Conservation (phyloP, 2,329 filamentous ascomycete genomes). For the Colletotrichum incanum region DNA sequence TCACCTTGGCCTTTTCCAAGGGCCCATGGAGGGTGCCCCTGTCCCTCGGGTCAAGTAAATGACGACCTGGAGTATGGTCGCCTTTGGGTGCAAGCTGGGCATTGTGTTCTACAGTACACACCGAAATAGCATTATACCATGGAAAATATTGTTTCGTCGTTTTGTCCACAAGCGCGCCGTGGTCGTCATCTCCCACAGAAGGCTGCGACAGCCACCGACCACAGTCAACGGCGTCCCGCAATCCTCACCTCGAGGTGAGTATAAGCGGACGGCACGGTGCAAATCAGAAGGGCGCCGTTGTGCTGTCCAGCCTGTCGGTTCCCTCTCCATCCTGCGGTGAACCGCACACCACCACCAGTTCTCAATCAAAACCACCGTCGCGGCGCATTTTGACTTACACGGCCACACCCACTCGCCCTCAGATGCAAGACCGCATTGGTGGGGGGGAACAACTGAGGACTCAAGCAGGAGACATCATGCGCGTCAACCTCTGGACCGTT, state of each 20-base stretch:
- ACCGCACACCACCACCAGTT: constrained; percentile 7
- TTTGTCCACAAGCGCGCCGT: constrained; percentile 6
- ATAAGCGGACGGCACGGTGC: neutral
- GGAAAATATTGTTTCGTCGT: constrained; percentile 27
- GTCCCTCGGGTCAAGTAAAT: constrained; percentile 19
- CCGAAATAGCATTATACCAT: constrained; percentile 36
- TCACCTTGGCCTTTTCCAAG: neutral
- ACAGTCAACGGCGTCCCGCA: constrained; percentile 5
- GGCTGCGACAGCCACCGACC: constrained; percentile 30
- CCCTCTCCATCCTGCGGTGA: constrained; percentile 19
- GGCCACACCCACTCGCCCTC: constrained; percentile 12
- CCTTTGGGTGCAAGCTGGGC: constrained; percentile 11
- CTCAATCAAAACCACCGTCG: neutral
- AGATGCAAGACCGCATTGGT: constrained; percentile 4
- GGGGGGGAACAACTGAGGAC: constrained; percentile 20
- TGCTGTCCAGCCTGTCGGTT: constrained; percentile 34
- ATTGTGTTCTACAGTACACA: constrained; percentile 4
- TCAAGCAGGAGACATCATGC: constrained; percentile 13
- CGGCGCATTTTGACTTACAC: constrained; percentile 17
- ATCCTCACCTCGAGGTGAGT: neutral
- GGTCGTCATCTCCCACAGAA: constrained; percentile 25
- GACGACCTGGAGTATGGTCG: neutral
- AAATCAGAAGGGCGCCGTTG: neutral
- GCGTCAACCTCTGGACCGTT: constrained; percentile 1
- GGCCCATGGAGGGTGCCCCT: constrained; percentile 8